Percentiles rank a stretch among this genome's conserved stretches.
Evolutionary conservation across 805 yeast genomes (phyloP).

Genomic region (Starmerella vaccinii): DNA sequence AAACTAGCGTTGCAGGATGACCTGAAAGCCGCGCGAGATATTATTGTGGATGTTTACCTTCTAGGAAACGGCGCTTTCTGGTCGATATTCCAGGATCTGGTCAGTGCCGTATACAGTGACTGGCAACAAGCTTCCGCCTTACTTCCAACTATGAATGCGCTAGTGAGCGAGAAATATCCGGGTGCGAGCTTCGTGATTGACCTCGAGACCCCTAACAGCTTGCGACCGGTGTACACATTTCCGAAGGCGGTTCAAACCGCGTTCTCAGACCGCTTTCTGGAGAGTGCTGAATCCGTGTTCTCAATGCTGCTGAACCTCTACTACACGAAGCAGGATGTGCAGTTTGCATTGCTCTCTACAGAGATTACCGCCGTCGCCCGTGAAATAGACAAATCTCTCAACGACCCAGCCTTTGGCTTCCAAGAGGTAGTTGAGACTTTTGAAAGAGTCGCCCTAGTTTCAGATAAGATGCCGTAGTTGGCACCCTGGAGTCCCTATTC

Average conservation of each 20-base stretch:
- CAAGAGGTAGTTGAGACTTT: not conserved
- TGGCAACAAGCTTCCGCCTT: not conserved
- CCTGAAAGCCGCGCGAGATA: not conserved
- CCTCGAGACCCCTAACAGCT: not conserved
- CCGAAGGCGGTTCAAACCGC: not conserved
- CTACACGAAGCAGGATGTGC: not conserved
- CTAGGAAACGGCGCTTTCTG: constrained; percentile 12
- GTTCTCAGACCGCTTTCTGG: not conserved
- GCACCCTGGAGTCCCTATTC: too few species aligned
- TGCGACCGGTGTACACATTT: not conserved
- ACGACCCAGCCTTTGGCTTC: not conserved
- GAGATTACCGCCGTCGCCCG: not conserved
- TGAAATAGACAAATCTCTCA: not conserved
- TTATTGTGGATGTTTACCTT: constrained; percentile 7
- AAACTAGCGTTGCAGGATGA: not conserved
- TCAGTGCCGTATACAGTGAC: not conserved
- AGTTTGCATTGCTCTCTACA: not conserved
- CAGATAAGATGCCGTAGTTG: too few species aligned
- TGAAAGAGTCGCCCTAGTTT: not conserved
- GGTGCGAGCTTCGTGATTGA: not conserved
- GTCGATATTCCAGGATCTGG: constrained; percentile 8
- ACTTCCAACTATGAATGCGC: not conserved
- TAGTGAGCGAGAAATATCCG: not conserved
- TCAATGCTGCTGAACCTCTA: not conserved
- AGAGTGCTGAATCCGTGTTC: not conserved